Evolutionary conservation across 2,329 filamentous ascomycete genomes (phyloP).

Genomic region (Aspergillus candidus): DNA sequence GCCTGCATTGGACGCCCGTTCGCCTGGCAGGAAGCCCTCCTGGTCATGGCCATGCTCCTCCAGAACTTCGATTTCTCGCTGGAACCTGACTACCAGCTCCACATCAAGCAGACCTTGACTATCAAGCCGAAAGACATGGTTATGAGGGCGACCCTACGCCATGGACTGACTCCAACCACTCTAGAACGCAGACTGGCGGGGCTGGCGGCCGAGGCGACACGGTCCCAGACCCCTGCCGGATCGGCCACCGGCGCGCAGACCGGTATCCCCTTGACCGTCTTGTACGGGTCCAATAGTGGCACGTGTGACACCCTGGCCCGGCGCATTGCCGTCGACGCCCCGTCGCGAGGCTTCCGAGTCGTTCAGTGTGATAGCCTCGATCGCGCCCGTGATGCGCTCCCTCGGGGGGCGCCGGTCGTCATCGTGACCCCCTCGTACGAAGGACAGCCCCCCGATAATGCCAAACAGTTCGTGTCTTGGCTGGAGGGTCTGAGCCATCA

Average conservation of each 20-base stretch:
- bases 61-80: constrained; percentile 65
- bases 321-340: constrained; percentile 49
- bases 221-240: constrained; percentile 9
- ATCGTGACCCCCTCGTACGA: constrained; percentile 68
- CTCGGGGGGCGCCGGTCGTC: constrained; percentile 56
- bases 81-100: constrained; percentile 43
- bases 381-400: constrained; percentile 53
- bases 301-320: constrained; percentile 67
- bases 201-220: neutral
- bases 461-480: constrained; percentile 62
- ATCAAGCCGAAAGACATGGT: constrained; percentile 50
- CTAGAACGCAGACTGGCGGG: constrained; percentile 13
- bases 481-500: constrained; percentile 45
- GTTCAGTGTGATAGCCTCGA: constrained; percentile 59
- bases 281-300: constrained; percentile 68
- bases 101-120: constrained; percentile 35
- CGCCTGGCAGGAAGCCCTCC: constrained; percentile 65
- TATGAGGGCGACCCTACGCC: constrained; percentile 53
- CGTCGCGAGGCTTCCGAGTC: constrained; percentile 29
- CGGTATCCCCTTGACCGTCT: constrained; percentile 49
- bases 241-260: neutral
- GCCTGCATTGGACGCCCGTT: constrained; percentile 68
- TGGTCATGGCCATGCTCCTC: constrained; percentile 57
- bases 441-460: constrained; percentile 67
- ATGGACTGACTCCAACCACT: constrained; percentile 18